Conservation (phyloP, 805 yeast species). For the Huiozyma sinensis region DNA sequence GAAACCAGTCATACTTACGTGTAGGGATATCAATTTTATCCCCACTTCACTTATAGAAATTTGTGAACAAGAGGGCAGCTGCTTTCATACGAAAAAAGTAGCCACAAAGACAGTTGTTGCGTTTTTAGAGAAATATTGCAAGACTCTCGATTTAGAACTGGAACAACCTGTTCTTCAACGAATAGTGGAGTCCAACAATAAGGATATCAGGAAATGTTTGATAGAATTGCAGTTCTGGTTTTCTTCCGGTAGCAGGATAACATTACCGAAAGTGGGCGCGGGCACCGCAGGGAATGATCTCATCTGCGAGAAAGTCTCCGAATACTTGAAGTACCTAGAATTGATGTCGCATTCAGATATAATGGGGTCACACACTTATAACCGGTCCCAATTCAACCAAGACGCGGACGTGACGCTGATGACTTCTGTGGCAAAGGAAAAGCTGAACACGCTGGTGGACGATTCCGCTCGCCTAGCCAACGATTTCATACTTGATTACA, state of each 20-base stretch:
- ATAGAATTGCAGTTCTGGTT: slow-evolving; percentile 33
- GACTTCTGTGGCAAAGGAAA: slow-evolving; percentile 6
- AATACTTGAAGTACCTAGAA: slow-evolving; percentile 9
- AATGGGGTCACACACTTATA: slow-evolving; percentile 5
- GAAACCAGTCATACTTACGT: slow-evolving; percentile 62
- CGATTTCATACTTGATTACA: slow-evolving; percentile 24
- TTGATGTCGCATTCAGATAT: slow-evolving; percentile 15
- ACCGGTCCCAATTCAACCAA: slow-evolving; percentile 15
- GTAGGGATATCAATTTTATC: slow-evolving; percentile 37
- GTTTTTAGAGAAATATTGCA: slow-evolving; percentile 29
- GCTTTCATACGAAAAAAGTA: slow-evolving; percentile 23
- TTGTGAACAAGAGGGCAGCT: slow-evolving; percentile 34
- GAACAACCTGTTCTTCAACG: slow-evolving; percentile 22
- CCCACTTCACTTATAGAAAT: slow-evolving; percentile 40
- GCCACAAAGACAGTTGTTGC: slow-evolving; percentile 17
- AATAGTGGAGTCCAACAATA: slow-evolving; percentile 20
- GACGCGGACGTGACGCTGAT: slow-evolving; percentile 17
- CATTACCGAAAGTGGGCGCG: no score
- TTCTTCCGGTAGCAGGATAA: not conserved
- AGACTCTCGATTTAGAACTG: slow-evolving; percentile 26
- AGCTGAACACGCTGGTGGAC: slow-evolving; percentile 6
- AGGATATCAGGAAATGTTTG: slow-evolving; percentile 40
- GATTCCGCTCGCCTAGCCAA: slow-evolving; percentile 14
- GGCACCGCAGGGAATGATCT: not conserved
- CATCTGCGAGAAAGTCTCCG: not conserved